Base-by-base conservation (phyloP, 148 eudicot species). In the Polygonum maritimum region DNA sequence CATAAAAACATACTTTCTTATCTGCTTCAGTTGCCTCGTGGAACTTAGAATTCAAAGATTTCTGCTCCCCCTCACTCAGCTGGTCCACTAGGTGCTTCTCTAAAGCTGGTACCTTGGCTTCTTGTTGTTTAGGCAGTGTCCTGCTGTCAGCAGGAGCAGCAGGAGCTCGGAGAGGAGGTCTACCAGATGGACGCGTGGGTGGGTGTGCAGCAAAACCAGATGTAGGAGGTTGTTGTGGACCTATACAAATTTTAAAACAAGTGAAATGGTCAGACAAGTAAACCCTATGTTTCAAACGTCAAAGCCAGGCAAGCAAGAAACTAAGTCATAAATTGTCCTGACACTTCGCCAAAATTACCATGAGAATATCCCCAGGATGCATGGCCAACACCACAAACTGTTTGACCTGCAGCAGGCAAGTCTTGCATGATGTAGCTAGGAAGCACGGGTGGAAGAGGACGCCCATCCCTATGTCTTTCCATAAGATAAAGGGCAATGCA, bases 401-500 rank as follows among this genome's bases (percentile, higher is more conserved):
- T 83, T 84, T 82, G 97, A 72, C 84, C 81, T 48, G 86, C 78
- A 48, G 84, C 82, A 77, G 92, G 85, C 79, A 88, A 82, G 48
- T 92, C 97, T 78, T 79, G 78, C 71, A 91, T 71, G 75, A 88
- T 74, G 74, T 55, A 78, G 78, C 77, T 83, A 44, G 99, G 99
- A 76, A 96, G 88, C 63, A 76, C 82, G 39, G 86, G 38, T 60
- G 99, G 98, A 77, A 92, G 97, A 84, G 97, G 91, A 74, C 91
- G 92, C 38, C 99, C 99, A 86, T 96, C 98, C 86, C 99, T 86
- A 77, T 78, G 80, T 65, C 98, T 87, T 76, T 96, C 99, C 94
- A 96, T 96, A 74, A 96, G 87, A 84, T 96, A 96, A 75, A 96
- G 91, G 73, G 99, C 99, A 84, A 96, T 85, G 67, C 99, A 96